A percentile compares a stretch with the other conserved stretches of the same genome.
Evolutionary conservation across 23 red algal genomes (phyloP).

Genomic region (Gracilariopsis chorda): DNA sequence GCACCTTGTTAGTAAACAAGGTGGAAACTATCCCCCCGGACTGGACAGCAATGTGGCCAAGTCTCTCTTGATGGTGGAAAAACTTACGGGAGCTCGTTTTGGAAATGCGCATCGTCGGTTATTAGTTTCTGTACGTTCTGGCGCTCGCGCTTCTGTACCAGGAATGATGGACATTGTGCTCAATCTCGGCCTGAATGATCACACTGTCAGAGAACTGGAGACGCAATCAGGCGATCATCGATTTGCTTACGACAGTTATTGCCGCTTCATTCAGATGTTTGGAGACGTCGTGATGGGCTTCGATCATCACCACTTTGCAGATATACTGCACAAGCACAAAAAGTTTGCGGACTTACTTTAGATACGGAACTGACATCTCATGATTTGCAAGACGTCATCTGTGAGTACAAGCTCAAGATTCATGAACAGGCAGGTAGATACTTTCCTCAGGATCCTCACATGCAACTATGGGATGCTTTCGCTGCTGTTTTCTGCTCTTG

Average conservation of each 20-base stretch:
- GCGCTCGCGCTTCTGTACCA: constrained; percentile 43
- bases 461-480: constrained; percentile 48
- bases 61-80: constrained; percentile 33
- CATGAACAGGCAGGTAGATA: constrained; percentile 25
- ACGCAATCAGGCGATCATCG: constrained; percentile 21
- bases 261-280: constrained; percentile 70
- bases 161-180: constrained; percentile 75
- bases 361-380: constrained; percentile 30
- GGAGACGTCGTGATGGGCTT: constrained; percentile 58
- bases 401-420: constrained; percentile 37
- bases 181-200: constrained; percentile 63
- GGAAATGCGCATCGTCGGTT: constrained; percentile 36
- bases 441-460: constrained; percentile 47
- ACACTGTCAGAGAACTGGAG: constrained; percentile 40
- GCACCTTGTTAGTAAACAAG: constrained; percentile 23
- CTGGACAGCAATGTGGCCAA: constrained; percentile 44
- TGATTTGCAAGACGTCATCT: constrained; percentile 37
- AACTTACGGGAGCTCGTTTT: constrained; percentile 29
- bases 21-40: constrained; percentile 6
- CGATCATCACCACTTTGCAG: constrained; percentile 48
- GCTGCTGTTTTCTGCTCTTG: constrained; percentile 59
- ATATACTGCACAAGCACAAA: constrained; percentile 46
- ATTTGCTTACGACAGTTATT: constrained; percentile 64
- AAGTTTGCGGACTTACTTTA: neutral
- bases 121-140: constrained; percentile 53